Evolutionary conservation across 768 basidiomycete species (phyloP).

Genomic region (Trametes maxima): DNA sequence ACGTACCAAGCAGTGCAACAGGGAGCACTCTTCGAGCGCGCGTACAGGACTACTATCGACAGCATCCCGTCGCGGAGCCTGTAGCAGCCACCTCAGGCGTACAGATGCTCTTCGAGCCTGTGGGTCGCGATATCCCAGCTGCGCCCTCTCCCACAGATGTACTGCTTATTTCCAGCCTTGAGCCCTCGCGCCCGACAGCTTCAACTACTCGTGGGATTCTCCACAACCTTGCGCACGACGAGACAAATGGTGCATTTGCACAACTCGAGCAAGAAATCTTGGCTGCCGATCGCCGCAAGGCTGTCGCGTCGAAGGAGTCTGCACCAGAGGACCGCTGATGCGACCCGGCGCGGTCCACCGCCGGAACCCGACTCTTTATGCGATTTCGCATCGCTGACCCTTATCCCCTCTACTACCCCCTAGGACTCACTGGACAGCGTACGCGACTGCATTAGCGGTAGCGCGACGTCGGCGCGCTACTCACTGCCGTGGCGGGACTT

Average conservation of each 20-base stretch:
- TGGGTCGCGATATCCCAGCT: neutral
- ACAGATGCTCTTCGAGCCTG: conserved; percentile 9
- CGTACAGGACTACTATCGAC: conserved; percentile 4
- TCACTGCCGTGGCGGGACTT: too few relatives aligned
- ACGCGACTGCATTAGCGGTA: too few relatives aligned
- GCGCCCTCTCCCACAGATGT: neutral
- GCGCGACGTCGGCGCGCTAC: too few relatives aligned
- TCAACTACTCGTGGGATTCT: too few relatives aligned
- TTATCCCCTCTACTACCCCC: too few relatives aligned
- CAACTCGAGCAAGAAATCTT: conserved; percentile 10
- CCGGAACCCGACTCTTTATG: too few relatives aligned
- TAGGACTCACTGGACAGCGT: too few relatives aligned
- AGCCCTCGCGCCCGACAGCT: neutral
- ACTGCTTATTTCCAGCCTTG: too few relatives aligned
- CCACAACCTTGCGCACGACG: too few relatives aligned
- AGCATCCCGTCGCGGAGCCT: neutral
- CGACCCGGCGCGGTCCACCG: too few relatives aligned
- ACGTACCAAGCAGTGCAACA: conserved; percentile 24
- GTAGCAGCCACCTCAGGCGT: neutral
- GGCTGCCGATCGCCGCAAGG: neutral
- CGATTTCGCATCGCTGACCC: too few relatives aligned
- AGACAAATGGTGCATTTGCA: neutral
- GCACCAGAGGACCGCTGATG: too few relatives aligned
- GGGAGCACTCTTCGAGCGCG: conserved; percentile 7
- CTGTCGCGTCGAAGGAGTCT: neutral